Conservation (phyloP, 208 protist genomes). For the Vickermania spadyakhi region DNA sequence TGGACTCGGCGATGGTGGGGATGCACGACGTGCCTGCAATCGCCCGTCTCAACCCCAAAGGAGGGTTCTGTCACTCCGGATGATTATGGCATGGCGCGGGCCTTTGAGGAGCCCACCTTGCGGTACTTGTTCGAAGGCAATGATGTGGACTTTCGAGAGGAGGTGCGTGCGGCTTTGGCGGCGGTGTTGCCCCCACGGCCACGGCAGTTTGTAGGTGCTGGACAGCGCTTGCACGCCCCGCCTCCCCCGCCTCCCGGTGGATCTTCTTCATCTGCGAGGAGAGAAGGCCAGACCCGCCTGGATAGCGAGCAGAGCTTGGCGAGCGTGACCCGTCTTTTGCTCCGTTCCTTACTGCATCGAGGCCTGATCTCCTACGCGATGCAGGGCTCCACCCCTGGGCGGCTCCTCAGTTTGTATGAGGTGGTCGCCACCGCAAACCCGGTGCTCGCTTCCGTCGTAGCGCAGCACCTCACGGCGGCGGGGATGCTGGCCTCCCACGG, state of each 20-base stretch:
- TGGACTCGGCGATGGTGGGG: too few species aligned
- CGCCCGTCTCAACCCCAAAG: conserved; percentile 2
- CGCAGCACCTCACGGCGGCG: conserved; percentile 81
- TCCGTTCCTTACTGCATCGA: conserved; percentile 42
- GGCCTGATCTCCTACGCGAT: conserved; percentile 71
- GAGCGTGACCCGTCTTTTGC: conserved; percentile 7
- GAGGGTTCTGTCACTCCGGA: conserved; percentile 36
- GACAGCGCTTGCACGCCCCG: not conserved
- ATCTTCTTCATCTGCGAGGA: not conserved
- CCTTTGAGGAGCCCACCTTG: conserved; percentile 83
- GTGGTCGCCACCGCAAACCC: conserved; percentile 50
- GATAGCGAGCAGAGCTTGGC: not conserved
- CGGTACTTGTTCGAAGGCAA: conserved; percentile 75
- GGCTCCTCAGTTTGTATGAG: conserved; percentile 69
- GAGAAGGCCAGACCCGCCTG: conserved; percentile 6
- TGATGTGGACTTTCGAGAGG: conserved; percentile 77
- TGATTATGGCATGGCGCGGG: conserved; percentile 64
- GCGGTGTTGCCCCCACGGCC: conserved; percentile 31
- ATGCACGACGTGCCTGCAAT: too few species aligned
- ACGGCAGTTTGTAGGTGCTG: conserved; percentile 33
- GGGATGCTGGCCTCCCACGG: conserved; percentile 67
- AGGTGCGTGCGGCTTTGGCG: conserved; percentile 50
- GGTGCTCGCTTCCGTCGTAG: conserved; percentile 51
- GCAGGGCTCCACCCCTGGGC: conserved; percentile 61
- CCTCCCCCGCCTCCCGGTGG: not conserved